Evolutionary conservation across 768 basidiomycete species (phyloP).

Genomic region (Crassisporium funariophilum): DNA sequence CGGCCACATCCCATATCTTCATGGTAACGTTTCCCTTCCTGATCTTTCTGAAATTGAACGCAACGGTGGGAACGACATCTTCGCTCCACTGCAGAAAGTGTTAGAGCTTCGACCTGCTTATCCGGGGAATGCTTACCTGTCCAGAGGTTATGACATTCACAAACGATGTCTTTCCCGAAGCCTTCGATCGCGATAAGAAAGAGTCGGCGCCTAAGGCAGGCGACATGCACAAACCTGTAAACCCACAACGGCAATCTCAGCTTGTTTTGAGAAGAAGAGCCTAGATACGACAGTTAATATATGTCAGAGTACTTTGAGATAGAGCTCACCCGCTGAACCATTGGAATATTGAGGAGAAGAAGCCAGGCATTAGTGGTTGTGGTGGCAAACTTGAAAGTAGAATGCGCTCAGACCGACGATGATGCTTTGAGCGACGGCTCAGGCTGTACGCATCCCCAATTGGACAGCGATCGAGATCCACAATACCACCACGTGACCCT

Average conservation of each 20-base stretch:
- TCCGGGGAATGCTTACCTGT: constrained; percentile 47
- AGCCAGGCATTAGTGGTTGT: constrained; percentile 34
- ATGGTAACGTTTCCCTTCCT: constrained; percentile 88
- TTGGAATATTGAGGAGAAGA: constrained; percentile 44
- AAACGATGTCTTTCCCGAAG: constrained; percentile 93
- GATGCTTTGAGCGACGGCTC: no score
- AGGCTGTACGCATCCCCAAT: no score
- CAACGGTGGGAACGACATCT: constrained; percentile 95
- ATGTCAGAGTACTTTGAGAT: neutral
- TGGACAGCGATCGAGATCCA: no score
- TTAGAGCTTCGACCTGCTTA: constrained; percentile 8
- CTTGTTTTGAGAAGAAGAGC: constrained; percentile 84
- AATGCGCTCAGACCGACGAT: no score
- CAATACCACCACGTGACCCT: no score
- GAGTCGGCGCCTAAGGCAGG: neutral
- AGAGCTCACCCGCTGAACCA: constrained; percentile 47
- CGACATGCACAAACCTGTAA: constrained; percentile 58
- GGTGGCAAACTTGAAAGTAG: neutral
- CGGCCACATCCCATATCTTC: constrained; percentile 96
- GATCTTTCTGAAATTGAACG: constrained; percentile 89
- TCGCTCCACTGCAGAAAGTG: constrained; percentile 74
- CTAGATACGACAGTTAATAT: constrained; percentile 32
- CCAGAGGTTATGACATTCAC: constrained; percentile 91
- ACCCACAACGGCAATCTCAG: constrained; percentile 91
- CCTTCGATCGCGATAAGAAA: constrained; percentile 43